phyloP scores from a whole-genome alignment of 1,284 basidiomycete species.

The Fistulina hepatica region DNA sequence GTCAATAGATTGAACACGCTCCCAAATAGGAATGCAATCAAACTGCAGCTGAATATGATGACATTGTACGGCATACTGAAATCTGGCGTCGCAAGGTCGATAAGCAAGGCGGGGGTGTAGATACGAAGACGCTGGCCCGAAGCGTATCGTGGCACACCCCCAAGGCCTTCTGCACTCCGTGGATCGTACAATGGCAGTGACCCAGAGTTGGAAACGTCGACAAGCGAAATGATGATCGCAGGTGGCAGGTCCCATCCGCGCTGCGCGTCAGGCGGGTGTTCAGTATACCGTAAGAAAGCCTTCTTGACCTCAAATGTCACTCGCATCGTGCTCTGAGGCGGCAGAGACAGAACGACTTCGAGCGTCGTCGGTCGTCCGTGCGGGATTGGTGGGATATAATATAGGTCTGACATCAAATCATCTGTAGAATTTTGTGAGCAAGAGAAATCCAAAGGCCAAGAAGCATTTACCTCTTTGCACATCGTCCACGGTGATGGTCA shows the following conservation, averaged over 20 bases:
- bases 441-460: constrained; percentile 6
- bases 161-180: no score
- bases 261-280: constrained; percentile 93
- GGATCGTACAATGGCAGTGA: no score
- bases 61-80: constrained; percentile 99
- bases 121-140: constrained; percentile 38
- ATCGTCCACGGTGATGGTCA: constrained; percentile 38
- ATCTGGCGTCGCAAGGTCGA: constrained; percentile 92
- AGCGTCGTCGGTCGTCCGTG: constrained; percentile 67
- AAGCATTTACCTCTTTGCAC: constrained; percentile 32
- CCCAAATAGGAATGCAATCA: constrained; percentile 91
- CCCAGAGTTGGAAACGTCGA: constrained; percentile 8
- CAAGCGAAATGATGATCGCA: constrained; percentile 56
- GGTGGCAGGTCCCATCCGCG: constrained; percentile 89
- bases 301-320: constrained; percentile 74
- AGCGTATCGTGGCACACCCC: no score
- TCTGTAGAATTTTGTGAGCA: constrained; percentile 28
- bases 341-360: constrained; percentile 61
- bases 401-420: constrained; percentile 47
- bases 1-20: constrained; percentile 83
- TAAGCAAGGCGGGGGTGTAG: constrained; percentile 74
- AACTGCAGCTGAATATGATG: constrained; percentile 88
- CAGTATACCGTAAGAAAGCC: constrained; percentile 85
- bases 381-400: constrained; percentile 58
- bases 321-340: constrained; percentile 52